These are phyloP conservation scores for Aspergillus ruber DNA, from an alignment of 2,329 filamentous ascomycete species.

Conservation along the genomic window DNA sequence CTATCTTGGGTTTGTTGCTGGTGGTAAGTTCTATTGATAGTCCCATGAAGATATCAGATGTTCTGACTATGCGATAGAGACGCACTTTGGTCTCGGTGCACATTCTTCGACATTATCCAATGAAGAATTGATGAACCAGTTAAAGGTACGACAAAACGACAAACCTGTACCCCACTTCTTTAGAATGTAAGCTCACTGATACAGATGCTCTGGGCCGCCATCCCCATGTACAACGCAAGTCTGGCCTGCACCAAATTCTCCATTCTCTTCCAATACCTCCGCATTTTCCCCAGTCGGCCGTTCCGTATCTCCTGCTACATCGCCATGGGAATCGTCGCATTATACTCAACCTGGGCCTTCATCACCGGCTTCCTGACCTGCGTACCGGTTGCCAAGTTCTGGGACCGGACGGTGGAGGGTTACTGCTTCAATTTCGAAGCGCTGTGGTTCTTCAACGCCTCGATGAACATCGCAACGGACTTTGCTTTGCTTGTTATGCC, in stretches of 20 bases:
- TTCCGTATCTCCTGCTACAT: conserved; percentile 29
- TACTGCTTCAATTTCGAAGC: conserved; percentile 33
- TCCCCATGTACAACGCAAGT: conserved; percentile 28
- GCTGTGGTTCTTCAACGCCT: conserved; percentile 39
- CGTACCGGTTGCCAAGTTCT: conserved; percentile 36
- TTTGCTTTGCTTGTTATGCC: conserved; percentile 37
- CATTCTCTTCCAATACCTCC: conserved; percentile 42
- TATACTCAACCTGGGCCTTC: conserved; percentile 27
- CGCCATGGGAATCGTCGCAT: conserved; percentile 25
- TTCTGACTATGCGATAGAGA: conserved; percentile 16
- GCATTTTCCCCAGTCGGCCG: conserved; percentile 32
- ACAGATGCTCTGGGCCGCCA: conserved; percentile 25
- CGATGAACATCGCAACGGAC: conserved; percentile 39
- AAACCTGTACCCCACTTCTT: neutral
- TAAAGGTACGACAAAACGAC: conserved; percentile 15
- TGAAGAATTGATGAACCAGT: conserved; percentile 13
- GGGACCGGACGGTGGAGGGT: conserved; percentile 29
- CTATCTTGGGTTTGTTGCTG: conserved; percentile 23
- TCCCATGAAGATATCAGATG: no score
- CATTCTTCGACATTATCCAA: conserved; percentile 15
- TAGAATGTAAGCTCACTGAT: neutral
- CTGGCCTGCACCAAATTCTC: conserved; percentile 37
- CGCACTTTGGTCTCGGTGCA: conserved; percentile 20
- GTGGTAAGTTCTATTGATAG: conserved; percentile 13
- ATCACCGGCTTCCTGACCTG: conserved; percentile 39